Base-by-base conservation (phyloP, 1,284 basidiomycete species). In the Paramarasmius palmivorus region DNA sequence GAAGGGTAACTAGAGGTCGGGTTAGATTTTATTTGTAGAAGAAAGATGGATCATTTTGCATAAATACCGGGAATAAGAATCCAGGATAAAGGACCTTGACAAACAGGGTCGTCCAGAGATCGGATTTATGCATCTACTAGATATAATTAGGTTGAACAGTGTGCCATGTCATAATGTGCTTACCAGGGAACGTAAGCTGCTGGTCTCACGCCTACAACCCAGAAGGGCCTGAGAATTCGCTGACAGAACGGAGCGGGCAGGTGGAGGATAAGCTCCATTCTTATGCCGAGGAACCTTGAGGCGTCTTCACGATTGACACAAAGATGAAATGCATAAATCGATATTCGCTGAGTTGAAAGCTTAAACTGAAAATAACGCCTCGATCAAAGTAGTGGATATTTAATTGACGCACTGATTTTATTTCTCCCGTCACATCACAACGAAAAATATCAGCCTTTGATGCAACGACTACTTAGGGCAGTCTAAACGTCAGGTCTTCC, bases 101-200 rank as follows among this genome's bases (percentile, higher is more conserved):
- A 53, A 52, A 66, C 63, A 69, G 66, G 68, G 67, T 63, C 64
- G 67, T 68, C 66, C 67, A 70, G 69, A 67, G 65, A 64, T 66
- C 65, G 60, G 64, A 65, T 70, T 65, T 61, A 64, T 65, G 63
- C 71, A 71, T 69, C 65, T 60, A 67, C n/a, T 59, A 64, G 65
- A 69, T 68, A 68, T 70, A 67, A 73, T 75, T 68, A 69, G 72
- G 68, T 74, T 73, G 66, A 65, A 64, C 66, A 17, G 45, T 15
- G 41, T 45, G 25, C 49, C 40, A 51, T 49, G 47, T 49, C 25
- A 40, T 34, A 57, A 36, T 57, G 51, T 66, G 65, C 62, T 65
- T 68, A 73, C 70, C 71, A 75, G 73, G 73, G 64, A 65, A 65
- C 67, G 64, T 45, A 53, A 53, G 39, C 38, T 44, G 29, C 34